Evolutionary conservation across 2,329 filamentous ascomycete species (phyloP).

Genomic region (Madurella fahalii): DNA sequence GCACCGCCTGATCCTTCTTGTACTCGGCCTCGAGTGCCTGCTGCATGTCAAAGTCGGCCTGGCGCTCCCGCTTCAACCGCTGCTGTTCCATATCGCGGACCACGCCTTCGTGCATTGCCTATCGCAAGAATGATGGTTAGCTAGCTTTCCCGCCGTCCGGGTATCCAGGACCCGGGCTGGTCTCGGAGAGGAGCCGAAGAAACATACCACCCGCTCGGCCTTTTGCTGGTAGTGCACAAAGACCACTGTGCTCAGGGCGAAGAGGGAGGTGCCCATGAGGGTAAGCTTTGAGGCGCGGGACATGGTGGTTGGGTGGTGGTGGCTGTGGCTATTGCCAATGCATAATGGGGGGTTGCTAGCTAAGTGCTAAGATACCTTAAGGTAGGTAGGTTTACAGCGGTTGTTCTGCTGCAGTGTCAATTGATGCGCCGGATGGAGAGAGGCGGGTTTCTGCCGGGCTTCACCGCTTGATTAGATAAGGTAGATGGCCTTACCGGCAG

Average conservation of each 20-base stretch:
- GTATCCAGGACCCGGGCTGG: background rate
- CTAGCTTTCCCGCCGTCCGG: too few relatives aligned
- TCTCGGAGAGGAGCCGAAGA: background rate
- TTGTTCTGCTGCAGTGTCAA: too few relatives aligned
- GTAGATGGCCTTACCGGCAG: background rate
- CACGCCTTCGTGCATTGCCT: conserved; percentile 96
- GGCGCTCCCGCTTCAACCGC: conserved; percentile 81
- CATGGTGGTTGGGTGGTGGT: conserved; percentile 52
- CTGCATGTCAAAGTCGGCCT: conserved; percentile 94
- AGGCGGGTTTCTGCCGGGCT: background rate
- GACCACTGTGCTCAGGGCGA: conserved; percentile 70
- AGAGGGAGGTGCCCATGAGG: conserved; percentile 69
- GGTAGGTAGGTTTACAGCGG: too few relatives aligned
- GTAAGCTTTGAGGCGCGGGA: conserved; percentile 87
- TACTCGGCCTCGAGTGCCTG: conserved; percentile 81
- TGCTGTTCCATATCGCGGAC: conserved; percentile 94
- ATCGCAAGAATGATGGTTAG: background rate
- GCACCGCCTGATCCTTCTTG: conserved; percentile 79
- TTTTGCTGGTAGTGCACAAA: conserved; percentile 89
- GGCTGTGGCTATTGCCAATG: background rate
- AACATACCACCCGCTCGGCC: conserved; percentile 71
- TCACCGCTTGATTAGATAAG: background rate
- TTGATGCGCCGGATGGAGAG: too few relatives aligned
- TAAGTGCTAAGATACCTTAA: too few relatives aligned
- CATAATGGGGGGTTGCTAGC: background rate